phyloP scores from a whole-genome alignment of 129 eudicot species.

The carrot (Daucus carota) region DNA sequence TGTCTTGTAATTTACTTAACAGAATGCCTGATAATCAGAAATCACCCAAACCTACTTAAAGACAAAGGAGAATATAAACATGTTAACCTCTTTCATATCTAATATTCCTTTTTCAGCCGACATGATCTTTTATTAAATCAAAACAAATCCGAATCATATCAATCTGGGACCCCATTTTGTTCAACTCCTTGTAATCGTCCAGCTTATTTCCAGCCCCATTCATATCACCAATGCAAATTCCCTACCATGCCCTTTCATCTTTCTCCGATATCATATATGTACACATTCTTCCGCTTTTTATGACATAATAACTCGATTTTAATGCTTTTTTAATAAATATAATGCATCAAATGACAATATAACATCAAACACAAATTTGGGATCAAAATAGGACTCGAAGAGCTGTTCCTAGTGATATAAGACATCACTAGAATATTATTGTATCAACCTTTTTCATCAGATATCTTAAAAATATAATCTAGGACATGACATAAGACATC shows the following conservation, averaged over 20 bases:
- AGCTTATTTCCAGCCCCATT: slow-evolving; percentile 23
- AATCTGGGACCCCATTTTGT: slow-evolving; percentile 16
- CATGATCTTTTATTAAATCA: slow-evolving; percentile 53
- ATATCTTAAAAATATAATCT: no score
- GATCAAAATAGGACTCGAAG: no score
- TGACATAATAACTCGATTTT: no score
- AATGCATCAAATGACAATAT: no score
- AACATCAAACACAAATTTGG: no score
- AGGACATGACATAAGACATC: no score
- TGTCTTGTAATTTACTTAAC: neutral
- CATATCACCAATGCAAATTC: neutral
- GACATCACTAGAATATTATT: no score
- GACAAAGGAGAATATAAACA: slow-evolving; percentile 27
- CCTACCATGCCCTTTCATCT: neutral
- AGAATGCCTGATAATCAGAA: neutral
- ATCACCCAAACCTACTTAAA: neutral
- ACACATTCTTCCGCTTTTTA: neutral
- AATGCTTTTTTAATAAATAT: no score
- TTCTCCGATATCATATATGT: neutral
- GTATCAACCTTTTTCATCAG: no score
- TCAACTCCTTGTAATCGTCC: slow-evolving; percentile 11
- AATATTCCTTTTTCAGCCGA: slow-evolving; percentile 60
- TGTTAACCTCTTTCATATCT: slow-evolving; percentile 47
- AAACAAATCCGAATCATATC: slow-evolving; percentile 68
- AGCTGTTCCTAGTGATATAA: no score